These are phyloP conservation scores for Penicillium thymicola DNA, from an alignment of 2,329 filamentous ascomycete species.

Conservation along the genomic window DNA sequence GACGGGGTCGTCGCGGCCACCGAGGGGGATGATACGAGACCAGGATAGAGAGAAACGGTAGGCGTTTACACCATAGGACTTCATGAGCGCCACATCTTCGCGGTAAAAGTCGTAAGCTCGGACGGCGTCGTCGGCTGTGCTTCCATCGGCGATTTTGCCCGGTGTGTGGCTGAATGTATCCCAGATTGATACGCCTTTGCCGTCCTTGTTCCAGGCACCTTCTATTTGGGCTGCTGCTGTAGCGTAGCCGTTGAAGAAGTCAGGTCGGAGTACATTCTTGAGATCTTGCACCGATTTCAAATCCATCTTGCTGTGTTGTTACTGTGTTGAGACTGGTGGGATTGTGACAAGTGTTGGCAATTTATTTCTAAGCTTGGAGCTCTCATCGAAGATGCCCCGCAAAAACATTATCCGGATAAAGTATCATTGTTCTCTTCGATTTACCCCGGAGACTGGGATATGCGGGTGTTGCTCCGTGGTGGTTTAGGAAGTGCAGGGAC, in stretches of 20 bases:
- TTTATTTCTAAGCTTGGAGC: not conserved
- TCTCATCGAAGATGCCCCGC: not conserved
- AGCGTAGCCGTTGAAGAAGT: conserved; percentile 32
- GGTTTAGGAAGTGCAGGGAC: conserved; percentile 5
- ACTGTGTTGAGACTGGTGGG: not conserved
- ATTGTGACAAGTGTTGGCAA: not conserved
- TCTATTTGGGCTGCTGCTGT: conserved; percentile 61
- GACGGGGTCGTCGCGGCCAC: conserved; percentile 70
- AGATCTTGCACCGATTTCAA: conserved; percentile 27
- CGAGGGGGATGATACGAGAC: conserved; percentile 73
- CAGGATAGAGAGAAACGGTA: conserved; percentile 79
- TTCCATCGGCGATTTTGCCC: conserved; percentile 73
- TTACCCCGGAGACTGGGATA: conserved; percentile 7
- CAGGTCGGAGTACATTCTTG: conserved; percentile 22
- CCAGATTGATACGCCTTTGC: conserved; percentile 76
- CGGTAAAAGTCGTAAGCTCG: conserved; percentile 74
- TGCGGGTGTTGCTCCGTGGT: conserved; percentile 10
- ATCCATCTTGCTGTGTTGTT: conserved; percentile 18
- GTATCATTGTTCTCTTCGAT: not conserved
- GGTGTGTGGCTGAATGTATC: conserved; percentile 72
- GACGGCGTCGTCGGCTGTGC: conserved; percentile 69
- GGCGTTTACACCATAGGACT: conserved; percentile 64
- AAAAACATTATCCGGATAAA: not conserved
- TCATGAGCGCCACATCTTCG: conserved; percentile 71
- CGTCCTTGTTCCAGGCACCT: conserved; percentile 67